These are phyloP conservation scores for Fusarium lyarnte DNA, from an alignment of 2,329 filamentous ascomycete genomes.

Conservation along the genomic window DNA sequence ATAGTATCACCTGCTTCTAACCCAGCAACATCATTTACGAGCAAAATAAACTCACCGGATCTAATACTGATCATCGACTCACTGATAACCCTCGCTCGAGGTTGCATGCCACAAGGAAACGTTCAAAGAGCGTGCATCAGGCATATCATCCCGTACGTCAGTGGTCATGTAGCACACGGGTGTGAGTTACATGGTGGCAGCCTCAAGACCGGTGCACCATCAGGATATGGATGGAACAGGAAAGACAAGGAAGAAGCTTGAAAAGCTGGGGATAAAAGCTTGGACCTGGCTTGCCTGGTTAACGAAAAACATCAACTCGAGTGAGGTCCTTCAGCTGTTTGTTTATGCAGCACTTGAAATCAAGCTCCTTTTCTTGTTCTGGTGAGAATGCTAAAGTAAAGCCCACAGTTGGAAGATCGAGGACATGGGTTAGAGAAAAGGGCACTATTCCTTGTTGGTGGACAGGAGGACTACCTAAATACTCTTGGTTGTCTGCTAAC, in stretches of 20 bases:
- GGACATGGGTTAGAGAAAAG: slow-evolving; percentile 21
- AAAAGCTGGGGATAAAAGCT: slow-evolving; percentile 33
- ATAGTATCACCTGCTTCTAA: neutral
- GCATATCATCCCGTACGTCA: slow-evolving; percentile 28
- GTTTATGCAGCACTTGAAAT: slow-evolving; percentile 3
- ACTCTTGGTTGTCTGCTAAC: neutral
- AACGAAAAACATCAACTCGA: neutral
- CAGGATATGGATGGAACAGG: neutral
- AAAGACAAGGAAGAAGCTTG: slow-evolving; percentile 19
- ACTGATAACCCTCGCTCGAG: neutral
- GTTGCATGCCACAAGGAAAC: slow-evolving; percentile 13
- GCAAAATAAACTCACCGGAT: neutral
- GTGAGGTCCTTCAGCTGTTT: slow-evolving; percentile 6
- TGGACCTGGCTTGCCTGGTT: slow-evolving; percentile 1
- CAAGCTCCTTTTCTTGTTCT: slow-evolving; percentile 11
- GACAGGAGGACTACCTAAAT: slow-evolving; percentile 2
- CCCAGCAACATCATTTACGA: neutral
- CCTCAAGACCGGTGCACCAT: neutral
- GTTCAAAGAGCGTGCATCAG: slow-evolving; percentile 27
- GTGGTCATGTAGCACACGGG: slow-evolving; percentile 14
- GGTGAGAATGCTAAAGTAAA: slow-evolving; percentile 13
- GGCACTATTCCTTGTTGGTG: slow-evolving; percentile 25
- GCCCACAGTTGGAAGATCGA: slow-evolving; percentile 15
- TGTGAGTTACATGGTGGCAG: slow-evolving; percentile 22
- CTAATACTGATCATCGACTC: neutral